Conservation (phyloP, 345 rosid species). For the Eucalyptus shirleyi region DNA sequence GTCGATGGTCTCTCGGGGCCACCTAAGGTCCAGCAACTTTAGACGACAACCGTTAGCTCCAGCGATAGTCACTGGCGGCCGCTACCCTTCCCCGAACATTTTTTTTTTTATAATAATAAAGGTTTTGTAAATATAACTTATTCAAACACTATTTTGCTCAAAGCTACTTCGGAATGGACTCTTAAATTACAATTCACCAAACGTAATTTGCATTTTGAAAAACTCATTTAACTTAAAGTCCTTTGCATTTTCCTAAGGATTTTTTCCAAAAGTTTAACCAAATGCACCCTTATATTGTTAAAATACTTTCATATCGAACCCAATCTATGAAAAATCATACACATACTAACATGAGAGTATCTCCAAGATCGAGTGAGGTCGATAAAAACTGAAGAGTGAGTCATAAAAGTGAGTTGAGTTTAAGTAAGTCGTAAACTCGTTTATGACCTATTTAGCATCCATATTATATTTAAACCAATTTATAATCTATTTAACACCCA, state of each 20-base stretch:
- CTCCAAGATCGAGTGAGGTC: not conserved
- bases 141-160: no score
- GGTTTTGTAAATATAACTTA: no score
- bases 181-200: no score
- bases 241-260: accelerated
- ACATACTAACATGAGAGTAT: not conserved
- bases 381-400: accelerated
- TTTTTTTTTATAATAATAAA: no score
- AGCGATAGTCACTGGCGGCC: accelerated
- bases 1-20: no score
- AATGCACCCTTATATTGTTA: no score
- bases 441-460: not conserved
- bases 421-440: accelerated
- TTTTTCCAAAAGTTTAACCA: no score
- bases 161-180: accelerated
- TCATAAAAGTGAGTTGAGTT: no score
- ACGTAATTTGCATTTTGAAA: no score
- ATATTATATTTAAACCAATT: no score
- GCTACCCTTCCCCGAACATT: no score
- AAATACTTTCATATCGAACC: accelerated
- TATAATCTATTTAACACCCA: not conserved
- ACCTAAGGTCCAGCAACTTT: no score
- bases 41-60: accelerated
- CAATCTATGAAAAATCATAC: not conserved
- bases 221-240: accelerated